Evolutionary conservation across 2,329 filamentous ascomycete genomes (phyloP).

Genomic region (Sporothrix sp.): DNA sequence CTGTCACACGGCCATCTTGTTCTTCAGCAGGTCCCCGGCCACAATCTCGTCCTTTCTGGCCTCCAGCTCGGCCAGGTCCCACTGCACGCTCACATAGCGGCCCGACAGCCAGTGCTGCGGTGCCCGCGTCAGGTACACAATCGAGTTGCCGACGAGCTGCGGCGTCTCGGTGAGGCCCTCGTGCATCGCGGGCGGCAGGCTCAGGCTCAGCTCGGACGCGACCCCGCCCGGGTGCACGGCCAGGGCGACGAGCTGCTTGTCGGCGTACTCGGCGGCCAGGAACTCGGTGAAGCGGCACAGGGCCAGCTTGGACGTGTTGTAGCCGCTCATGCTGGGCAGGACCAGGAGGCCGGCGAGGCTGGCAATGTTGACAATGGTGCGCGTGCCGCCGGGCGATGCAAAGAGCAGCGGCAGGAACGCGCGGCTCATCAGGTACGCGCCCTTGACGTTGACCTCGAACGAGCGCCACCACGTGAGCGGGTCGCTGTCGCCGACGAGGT

Average conservation of each 20-base stretch:
- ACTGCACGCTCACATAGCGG: conserved; percentile 34
- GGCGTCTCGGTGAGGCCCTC: conserved; percentile 26
- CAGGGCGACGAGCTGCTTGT: conserved; percentile 32
- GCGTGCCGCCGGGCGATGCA: conserved; percentile 18
- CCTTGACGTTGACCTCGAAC: conserved; percentile 10
- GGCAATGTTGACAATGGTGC: conserved; percentile 36
- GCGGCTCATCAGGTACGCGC: conserved; percentile 6
- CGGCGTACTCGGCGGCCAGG: conserved; percentile 38
- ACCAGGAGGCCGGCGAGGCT: conserved; percentile 34
- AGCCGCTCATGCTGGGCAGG: conserved; percentile 29
- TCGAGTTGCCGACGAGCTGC: conserved; percentile 32
- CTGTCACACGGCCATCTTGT: not conserved
- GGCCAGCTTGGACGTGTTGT: conserved; percentile 40
- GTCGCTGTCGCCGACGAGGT: conserved; percentile 5
- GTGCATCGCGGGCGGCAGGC: conserved; percentile 3
- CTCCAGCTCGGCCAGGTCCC: conserved; percentile 38
- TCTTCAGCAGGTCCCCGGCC: not conserved
- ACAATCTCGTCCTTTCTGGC: conserved; percentile 33
- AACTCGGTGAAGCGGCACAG: conserved; percentile 33
- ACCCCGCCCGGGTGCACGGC: conserved; percentile 31
- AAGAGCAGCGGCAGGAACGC: conserved; percentile 11
- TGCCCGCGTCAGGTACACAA: conserved; percentile 33
- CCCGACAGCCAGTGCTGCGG: conserved; percentile 36
- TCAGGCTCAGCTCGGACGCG: conserved; percentile 26
- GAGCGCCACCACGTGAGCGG: conserved; percentile 10